Percentiles rank a stretch among this genome's conserved stretches.
Conservation (phyloP, 75 land plant species). For the Cupressus sempervirens region DNA sequence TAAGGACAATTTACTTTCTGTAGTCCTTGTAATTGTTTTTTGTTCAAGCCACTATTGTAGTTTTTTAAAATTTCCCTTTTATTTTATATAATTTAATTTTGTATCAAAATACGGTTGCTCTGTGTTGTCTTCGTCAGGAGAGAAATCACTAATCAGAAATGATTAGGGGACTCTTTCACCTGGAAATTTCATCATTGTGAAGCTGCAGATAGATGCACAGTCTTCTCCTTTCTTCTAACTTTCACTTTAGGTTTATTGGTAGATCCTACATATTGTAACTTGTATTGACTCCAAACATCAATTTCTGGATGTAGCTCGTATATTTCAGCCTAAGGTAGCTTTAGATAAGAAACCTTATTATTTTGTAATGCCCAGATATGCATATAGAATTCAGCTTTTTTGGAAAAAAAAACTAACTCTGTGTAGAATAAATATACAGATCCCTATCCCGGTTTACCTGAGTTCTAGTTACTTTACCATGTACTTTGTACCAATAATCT, state of each 20-base stretch:
- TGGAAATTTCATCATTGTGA: background rate
- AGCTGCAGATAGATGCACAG: background rate
- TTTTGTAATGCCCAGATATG: too few relatives aligned
- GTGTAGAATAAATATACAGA: too few relatives aligned
- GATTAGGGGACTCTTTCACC: too few relatives aligned
- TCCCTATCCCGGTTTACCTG: background rate
- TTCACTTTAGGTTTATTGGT: background rate
- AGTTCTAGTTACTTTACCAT: background rate
- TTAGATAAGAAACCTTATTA: background rate
- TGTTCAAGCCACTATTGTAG: too few relatives aligned
- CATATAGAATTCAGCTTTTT: background rate
- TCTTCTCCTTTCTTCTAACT: background rate
- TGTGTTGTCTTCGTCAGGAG: too few relatives aligned
- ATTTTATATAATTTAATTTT: too few relatives aligned
- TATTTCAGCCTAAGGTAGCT: background rate
- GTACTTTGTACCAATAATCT: background rate
- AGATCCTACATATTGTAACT: background rate
- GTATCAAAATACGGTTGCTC: too few relatives aligned
- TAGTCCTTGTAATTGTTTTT: too few relatives aligned
- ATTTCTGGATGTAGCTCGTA: background rate
- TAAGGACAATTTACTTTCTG: too few relatives aligned
- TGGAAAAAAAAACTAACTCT: background rate
- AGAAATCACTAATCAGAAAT: too few relatives aligned
- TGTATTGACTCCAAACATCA: background rate
- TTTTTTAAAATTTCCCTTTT: too few relatives aligned